Conservation (phyloP, 805 yeast species). For the Sporopachydermia quercuum region DNA sequence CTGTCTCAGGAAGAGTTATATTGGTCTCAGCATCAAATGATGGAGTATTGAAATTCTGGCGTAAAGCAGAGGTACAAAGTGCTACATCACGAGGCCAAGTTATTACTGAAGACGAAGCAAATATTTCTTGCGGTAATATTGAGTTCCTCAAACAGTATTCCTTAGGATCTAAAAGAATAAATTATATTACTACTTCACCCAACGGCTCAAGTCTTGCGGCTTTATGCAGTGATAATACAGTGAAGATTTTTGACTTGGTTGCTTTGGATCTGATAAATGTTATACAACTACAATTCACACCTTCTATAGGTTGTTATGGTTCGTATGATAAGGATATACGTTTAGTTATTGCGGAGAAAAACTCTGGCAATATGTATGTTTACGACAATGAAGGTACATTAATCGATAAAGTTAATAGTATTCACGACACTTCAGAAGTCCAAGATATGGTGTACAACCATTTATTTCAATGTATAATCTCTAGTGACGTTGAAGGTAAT, state of each 20-base stretch:
- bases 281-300: slow-evolving; percentile 15
- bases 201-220: slow-evolving; percentile 17
- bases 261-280: slow-evolving; percentile 23
- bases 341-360: slow-evolving; percentile 11
- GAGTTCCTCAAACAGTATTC: slow-evolving; percentile 21
- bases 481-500: slow-evolving; percentile 19
- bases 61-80: slow-evolving; percentile 4
- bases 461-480: slow-evolving; percentile 14
- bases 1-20: slow-evolving; percentile 9
- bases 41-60: slow-evolving; percentile 23
- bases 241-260: slow-evolving; percentile 21
- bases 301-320: slow-evolving; percentile 14
- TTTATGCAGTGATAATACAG: slow-evolving; percentile 11
- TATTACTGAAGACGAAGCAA: slow-evolving; percentile 7
- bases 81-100: not conserved
- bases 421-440: slow-evolving; percentile 17
- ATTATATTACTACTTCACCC: slow-evolving; percentile 8
- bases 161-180: slow-evolving; percentile 10
- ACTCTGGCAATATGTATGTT: slow-evolving; percentile 10
- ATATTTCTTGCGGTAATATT: slow-evolving; percentile 9
- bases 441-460: slow-evolving; percentile 12
- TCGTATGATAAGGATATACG: slow-evolving; percentile 4
- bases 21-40: slow-evolving; percentile 19
- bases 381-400: slow-evolving; percentile 12
- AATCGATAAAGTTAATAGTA: slow-evolving; percentile 4